Evolutionary conservation across 2,329 filamentous ascomycete species (phyloP), one percentile per base, ranked within the genome.

Genomic region (Aspergillus awamori): DNA sequence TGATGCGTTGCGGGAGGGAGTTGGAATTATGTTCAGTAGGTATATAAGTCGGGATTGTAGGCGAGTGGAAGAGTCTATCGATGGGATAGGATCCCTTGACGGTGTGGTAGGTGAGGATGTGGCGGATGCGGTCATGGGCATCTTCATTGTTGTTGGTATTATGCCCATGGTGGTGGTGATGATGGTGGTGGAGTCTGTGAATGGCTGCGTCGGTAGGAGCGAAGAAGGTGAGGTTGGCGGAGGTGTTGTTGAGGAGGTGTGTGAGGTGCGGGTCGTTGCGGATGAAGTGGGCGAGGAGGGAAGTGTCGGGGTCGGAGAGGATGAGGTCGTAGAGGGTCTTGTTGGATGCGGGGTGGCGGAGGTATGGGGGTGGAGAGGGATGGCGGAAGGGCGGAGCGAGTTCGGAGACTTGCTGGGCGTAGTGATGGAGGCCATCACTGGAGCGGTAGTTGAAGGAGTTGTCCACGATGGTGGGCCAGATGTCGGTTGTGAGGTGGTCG

Each of bases 321-420:
- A 97, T 91, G 62, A 93, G 79, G 76, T 96, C 82, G 77, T 93
- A 96, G 48, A 96, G 85, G 20, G 92, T 96, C 72, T 84, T 78
- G 72, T 92, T 89, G 5, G 85, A 81, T 8, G 53, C 79, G 53
- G 73, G 74, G 65, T 81, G 75, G 60, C 78, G 39, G 15, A 45
- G 62, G 17, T 33, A 47, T 5, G 53, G 53, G 15, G 53, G 53
- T 33, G 53, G 53, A 45, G 53, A 33, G n/a, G 53, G 53, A 30
- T 33, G 53, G 53, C 53, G 53, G 53, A 56, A 56, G 1, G 41
- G 41, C 26, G 53, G 53, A 2, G 53, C 39, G 13, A 54, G 36
- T 2, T 53, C 8, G 24, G 24, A 10, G 22, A 24, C 8, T 11
- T 39, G 4, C 28, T 53, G 26, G 5, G 33, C 24, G 10, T 33